Conservation (phyloP, 2,329 filamentous ascomycete genomes). For the Exophiala dermatitidis region DNA sequence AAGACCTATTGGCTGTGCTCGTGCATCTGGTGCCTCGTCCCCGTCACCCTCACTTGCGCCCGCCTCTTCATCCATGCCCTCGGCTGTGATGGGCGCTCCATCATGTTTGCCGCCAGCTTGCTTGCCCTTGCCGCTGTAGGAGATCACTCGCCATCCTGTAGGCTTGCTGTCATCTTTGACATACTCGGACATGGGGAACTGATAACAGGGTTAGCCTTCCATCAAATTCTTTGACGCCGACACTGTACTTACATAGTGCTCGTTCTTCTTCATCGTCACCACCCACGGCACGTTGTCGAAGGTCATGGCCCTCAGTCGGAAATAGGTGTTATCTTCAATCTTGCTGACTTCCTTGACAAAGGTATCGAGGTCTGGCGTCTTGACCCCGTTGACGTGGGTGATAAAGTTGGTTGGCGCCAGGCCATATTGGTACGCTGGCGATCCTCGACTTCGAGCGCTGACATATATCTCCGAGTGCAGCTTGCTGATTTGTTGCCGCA, state of each 20-base stretch:
- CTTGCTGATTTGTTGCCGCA: conserved; percentile 94
- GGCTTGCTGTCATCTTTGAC: conserved; percentile 48
- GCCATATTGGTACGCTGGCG: conserved; percentile 80
- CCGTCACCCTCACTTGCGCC: conserved; percentile 31
- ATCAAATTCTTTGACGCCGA: not conserved
- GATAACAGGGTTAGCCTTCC: conserved; percentile 12
- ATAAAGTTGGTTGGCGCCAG: conserved; percentile 96
- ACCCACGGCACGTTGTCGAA: conserved; percentile 99
- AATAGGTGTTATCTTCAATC: conserved; percentile 96
- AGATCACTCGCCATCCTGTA: conserved; percentile 52
- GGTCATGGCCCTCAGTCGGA: conserved; percentile 92
- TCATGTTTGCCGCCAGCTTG: conserved; percentile 34
- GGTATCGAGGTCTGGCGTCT: conserved; percentile 71
- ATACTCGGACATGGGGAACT: conserved; percentile 61
- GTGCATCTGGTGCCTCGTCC: conserved; percentile 20
- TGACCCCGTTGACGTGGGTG: conserved; percentile 83
- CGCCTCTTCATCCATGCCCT: conserved; percentile 41
- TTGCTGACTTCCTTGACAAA: conserved; percentile 76
- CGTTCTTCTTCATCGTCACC: conserved; percentile 99
- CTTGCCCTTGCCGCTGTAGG: conserved; percentile 44
- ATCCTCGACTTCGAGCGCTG: conserved; percentile 74
- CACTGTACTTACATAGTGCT: conserved; percentile 63
- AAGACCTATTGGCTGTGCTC: not conserved
- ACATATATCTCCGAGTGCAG: conserved; percentile 96
- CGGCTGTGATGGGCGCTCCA: conserved; percentile 39